Percentiles rank a stretch among this genome's conserved stretches.
These are phyloP conservation scores for Cladosporium sp. DNA, from an alignment of 2,329 filamentous ascomycete genomes.

Conservation along the genomic window DNA sequence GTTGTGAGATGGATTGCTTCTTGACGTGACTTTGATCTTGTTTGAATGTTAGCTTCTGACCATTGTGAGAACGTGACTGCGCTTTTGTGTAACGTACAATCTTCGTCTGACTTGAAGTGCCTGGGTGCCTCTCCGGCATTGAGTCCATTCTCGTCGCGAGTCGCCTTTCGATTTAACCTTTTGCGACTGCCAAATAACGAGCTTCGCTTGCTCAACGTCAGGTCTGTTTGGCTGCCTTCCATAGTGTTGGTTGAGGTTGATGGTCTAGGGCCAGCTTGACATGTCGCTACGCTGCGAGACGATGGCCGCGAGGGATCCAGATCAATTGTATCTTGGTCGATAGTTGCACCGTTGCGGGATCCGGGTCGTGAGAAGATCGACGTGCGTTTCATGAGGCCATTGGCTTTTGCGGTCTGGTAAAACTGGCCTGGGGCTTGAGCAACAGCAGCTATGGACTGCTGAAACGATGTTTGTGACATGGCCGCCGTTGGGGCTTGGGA, in stretches of 20 bases:
- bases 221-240: slow-evolving; percentile 14
- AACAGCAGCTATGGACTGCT: slow-evolving; percentile 18
- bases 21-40: slow-evolving; percentile 34
- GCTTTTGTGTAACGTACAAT: slow-evolving; percentile 9
- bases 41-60: background rate
- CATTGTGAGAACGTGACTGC: background rate
- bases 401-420: slow-evolving; percentile 18
- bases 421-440: slow-evolving; percentile 17
- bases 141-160: background rate
- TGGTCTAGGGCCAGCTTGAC: background rate
- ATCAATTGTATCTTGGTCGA: slow-evolving; percentile 7
- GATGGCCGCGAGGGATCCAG: slow-evolving; percentile 6
- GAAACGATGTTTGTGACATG: slow-evolving; percentile 17
- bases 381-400: slow-evolving; percentile 17
- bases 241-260: slow-evolving; percentile 2
- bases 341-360: slow-evolving; percentile 3
- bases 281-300: background rate
- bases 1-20: slow-evolving; percentile 58
- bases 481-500: slow-evolving; percentile 1
- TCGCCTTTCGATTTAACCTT: slow-evolving; percentile 4
- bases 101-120: slow-evolving; percentile 5
- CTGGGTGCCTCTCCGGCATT: background rate
- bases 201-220: slow-evolving; percentile 9
- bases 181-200: slow-evolving; percentile 16
- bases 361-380: slow-evolving; percentile 17